Conservation (phyloP, 345 rosid species). For the Eutrema japonicum region DNA sequence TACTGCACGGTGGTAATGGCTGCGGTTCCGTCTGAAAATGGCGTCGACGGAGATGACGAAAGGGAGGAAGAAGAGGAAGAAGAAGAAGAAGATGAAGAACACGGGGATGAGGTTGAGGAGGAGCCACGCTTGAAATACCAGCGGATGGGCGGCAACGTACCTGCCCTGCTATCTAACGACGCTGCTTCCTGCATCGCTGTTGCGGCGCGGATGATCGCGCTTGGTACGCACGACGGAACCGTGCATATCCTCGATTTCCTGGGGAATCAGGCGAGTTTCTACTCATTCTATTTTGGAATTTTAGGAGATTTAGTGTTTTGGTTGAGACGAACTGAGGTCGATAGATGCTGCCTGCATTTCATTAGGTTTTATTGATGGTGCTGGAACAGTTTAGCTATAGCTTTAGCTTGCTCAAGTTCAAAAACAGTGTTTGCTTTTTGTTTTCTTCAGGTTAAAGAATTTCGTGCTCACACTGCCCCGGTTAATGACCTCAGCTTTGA, state of each 20-base stretch:
- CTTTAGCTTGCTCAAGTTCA: constrained; percentile 13
- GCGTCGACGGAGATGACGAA: constrained; percentile 86
- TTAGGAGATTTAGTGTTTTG: background rate
- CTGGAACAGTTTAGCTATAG: constrained; percentile 21
- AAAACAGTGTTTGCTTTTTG: background rate
- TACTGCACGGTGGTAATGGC: constrained; percentile 52
- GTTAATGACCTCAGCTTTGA: constrained; percentile 98
- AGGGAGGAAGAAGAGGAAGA: constrained; percentile 63
- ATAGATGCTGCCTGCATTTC: constrained; percentile 12
- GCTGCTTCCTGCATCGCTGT: constrained; percentile 95
- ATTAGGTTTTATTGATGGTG: background rate
- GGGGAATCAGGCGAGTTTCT: constrained; percentile 75
- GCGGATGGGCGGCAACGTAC: constrained; percentile 95
- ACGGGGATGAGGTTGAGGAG: constrained; percentile 75
- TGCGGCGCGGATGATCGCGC: constrained; percentile 97
- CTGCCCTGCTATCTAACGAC: constrained; percentile 75
- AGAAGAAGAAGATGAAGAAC: constrained; percentile 65
- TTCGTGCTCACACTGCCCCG: constrained; percentile 72
- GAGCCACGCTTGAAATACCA: constrained; percentile 98
- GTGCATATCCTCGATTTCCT: constrained; percentile 95
- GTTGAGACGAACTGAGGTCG: constrained; percentile 2
- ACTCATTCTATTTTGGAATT: background rate
- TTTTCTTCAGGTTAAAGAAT: constrained; percentile 74
- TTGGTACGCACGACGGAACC: constrained; percentile 86
- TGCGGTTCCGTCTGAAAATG: constrained; percentile 86